Evolutionary conservation across 305 asterid species (phyloP).

Genomic region (Fraxinus floribunda): DNA sequence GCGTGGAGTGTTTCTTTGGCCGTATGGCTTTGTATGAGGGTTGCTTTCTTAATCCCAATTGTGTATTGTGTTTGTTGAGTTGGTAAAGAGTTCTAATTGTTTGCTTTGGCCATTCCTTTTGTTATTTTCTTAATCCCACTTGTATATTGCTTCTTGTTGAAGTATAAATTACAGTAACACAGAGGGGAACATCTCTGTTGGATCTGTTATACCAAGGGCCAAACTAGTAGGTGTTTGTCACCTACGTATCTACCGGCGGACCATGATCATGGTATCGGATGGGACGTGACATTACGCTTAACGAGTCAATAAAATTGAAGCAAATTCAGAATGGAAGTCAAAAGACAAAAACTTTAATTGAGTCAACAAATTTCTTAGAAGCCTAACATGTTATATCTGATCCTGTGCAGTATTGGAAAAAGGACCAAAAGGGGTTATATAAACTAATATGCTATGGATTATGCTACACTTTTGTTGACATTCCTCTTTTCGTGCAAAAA

Average conservation of each 20-base stretch:
- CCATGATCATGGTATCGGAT: neutral
- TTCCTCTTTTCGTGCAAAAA: too few relatives aligned
- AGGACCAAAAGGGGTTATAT: neutral
- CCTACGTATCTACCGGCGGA: neutral
- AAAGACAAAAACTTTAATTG: neutral
- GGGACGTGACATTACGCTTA: neutral
- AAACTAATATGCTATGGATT: too few relatives aligned
- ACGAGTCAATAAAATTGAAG: neutral
- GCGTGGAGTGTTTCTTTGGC: constrained; percentile 31
- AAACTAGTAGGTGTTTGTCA: neutral
- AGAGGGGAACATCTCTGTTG: neutral
- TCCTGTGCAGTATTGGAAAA: constrained; percentile 8
- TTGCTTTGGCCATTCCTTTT: neutral
- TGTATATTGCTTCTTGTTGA: neutral
- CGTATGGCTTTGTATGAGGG: constrained; percentile 31
- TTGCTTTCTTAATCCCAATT: constrained; percentile 24
- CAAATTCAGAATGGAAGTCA: neutral
- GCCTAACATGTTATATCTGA: neutral
- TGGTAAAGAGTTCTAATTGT: constrained; percentile 15
- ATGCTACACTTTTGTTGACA: too few relatives aligned
- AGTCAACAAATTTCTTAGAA: neutral
- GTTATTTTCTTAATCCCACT: neutral
- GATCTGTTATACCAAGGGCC: neutral
- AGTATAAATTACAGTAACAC: neutral
- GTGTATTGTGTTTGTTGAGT: constrained; percentile 41